Base-by-base conservation (phyloP, 371 early-diverging fungal genomes). In the Coemansia sp. region DNA sequence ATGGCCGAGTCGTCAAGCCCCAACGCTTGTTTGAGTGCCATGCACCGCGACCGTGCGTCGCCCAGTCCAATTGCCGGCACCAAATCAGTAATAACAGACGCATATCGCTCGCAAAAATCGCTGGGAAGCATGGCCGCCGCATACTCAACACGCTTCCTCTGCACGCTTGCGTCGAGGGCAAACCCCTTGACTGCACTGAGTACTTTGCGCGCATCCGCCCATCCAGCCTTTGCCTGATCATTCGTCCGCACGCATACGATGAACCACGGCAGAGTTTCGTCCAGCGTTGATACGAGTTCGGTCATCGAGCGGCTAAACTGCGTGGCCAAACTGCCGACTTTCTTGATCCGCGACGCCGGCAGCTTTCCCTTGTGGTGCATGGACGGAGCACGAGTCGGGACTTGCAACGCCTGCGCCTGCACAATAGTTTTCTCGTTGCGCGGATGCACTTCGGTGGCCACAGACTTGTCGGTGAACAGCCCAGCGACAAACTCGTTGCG, bases 231-330 rank as follows among this genome's bases (percentile, higher is more conserved):
- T 67, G 85, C 84, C 27, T 84, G 82, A 67, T 90, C 89, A 59
- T 89, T 88, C n/a, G 92, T 58, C 37, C 59, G 54, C 45, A 97
- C 76, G 78, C 92, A 92, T 64, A 93, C 81, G 53, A 95, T 77
- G 68, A 90, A 90, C 90, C 95, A 95, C 18, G 91, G 82, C 45
- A 88, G 86, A 0, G 95, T 92, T 54, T 91, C 91, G 59, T 87
- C 86, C 22, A 95, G 77, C 0, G 92, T 88, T 37, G 86, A 86
- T 14, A 92, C 72, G 3, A 97, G 81, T 61, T 92, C 93, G 59
- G 87, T 85, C 40, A 93, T 67, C 0, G 90, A 84, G 18, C 85
- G 83, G 59, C 88, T 86, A 66, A 92, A 83, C 73, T 92, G 89
- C 10, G 86, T 77, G 5, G 81, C 81, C 42, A 89, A 68, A 24